phyloP scores from a whole-genome alignment of 2,329 filamentous ascomycete genomes.

The Colletotrichum australisinense region DNA sequence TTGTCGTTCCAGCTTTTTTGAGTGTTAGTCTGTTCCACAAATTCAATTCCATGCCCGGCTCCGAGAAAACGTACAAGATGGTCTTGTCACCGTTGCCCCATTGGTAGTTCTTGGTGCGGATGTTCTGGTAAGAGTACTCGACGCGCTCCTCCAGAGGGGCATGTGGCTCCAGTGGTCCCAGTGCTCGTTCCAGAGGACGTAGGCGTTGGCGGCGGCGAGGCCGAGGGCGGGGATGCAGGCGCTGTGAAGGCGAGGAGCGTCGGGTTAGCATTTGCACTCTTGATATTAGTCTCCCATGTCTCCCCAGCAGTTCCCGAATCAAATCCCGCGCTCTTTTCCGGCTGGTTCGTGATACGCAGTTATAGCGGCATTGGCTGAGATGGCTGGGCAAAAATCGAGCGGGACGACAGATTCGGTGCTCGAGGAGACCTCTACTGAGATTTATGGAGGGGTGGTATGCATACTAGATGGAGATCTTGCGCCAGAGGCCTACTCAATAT shows the following conservation, averaged over 20 bases:
- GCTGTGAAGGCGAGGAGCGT: constrained; percentile 59
- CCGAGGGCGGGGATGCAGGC: constrained; percentile 79
- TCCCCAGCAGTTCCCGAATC: neutral
- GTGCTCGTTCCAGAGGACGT: constrained; percentile 92
- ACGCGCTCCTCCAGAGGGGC: constrained; percentile 89
- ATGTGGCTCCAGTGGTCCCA: constrained; percentile 95
- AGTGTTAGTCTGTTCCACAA: constrained; percentile 33
- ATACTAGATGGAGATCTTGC: constrained; percentile 96
- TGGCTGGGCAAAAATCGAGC: neutral
- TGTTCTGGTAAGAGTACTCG: constrained; percentile 98
- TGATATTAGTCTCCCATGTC: neutral
- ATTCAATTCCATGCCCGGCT: neutral
- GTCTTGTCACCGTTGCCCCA: constrained; percentile 98
- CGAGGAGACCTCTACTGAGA: neutral
- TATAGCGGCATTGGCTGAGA: neutral
- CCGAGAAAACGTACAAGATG: constrained; percentile 68
- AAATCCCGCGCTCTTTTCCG: neutral
- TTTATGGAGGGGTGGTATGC: constrained; percentile 48
- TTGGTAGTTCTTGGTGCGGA: constrained; percentile 93
- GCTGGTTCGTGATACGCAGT: neutral
- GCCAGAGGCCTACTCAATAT: constrained; percentile 82
- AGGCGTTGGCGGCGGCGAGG: constrained; percentile 83
- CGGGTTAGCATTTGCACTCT: constrained; percentile 7
- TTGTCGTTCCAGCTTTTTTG: constrained; percentile 84
- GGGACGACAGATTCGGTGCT: constrained; percentile 39